A percentile compares a stretch with the other conserved stretches of the same genome.
Conservation (phyloP, 2,329 filamentous ascomycete genomes). For the Clonostachys chloroleuca region DNA sequence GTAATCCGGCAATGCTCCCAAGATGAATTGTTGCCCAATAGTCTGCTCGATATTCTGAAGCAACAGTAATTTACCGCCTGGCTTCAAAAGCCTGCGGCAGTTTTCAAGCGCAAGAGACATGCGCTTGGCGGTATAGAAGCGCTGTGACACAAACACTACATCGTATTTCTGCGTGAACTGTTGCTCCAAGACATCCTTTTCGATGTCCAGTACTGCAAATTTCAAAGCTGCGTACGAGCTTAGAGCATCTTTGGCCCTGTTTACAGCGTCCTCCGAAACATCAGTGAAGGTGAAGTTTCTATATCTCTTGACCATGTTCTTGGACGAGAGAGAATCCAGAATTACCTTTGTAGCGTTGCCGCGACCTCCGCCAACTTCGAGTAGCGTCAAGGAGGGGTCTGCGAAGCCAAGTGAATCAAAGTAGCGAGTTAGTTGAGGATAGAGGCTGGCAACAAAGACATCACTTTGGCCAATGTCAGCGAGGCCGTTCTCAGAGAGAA, state of each 20-base stretch:
- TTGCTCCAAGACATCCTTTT: slow-evolving; percentile 2
- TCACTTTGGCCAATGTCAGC: background rate
- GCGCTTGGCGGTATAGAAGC: slow-evolving; percentile 12
- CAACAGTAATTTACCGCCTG: slow-evolving; percentile 14
- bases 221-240: background rate
- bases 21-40: slow-evolving; percentile 4
- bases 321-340: slow-evolving; percentile 19
- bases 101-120: slow-evolving; percentile 8
- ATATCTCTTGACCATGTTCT: slow-evolving; percentile 16
- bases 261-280: slow-evolving; percentile 21
- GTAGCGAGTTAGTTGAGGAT: background rate
- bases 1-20: slow-evolving; percentile 21
- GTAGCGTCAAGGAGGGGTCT: slow-evolving; percentile 9
- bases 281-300: slow-evolving; percentile 30
- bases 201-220: slow-evolving; percentile 14
- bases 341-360: slow-evolving; percentile 28
- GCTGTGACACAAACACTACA: slow-evolving; percentile 19
- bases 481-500: background rate
- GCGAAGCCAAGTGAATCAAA: background rate
- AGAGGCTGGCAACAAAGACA: background rate
- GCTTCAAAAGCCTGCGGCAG: slow-evolving; percentile 8
- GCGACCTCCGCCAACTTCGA: slow-evolving; percentile 35
- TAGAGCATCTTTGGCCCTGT: slow-evolving; percentile 8
- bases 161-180: slow-evolving; percentile 12
- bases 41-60: slow-evolving; percentile 6